A percentile compares a stretch with the other conserved stretches of the same genome.
These are phyloP conservation scores for Lichtheimia ramosa DNA, from an alignment of 371 early-diverging fungal species.

Conservation along the genomic window DNA sequence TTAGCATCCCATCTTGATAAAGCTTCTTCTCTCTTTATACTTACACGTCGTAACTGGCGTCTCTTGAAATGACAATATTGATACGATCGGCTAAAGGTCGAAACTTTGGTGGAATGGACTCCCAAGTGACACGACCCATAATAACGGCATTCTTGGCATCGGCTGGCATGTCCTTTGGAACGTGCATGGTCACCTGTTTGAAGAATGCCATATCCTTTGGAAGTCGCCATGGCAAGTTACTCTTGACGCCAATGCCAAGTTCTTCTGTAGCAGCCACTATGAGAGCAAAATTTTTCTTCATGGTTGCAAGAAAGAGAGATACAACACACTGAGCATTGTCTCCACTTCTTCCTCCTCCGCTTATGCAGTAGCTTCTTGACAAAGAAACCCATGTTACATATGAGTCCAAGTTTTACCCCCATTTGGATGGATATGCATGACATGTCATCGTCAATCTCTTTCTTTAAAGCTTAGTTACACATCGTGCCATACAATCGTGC, in stretches of 20 bases:
- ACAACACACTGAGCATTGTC: no score
- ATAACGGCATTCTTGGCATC: conserved; percentile 73
- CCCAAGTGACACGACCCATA: conserved; percentile 90
- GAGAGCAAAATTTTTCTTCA: conserved; percentile 50
- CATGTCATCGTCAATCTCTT: no score
- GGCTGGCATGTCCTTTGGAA: conserved; percentile 19
- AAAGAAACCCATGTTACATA: no score
- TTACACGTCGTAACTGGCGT: conserved; percentile 53
- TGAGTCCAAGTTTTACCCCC: no score
- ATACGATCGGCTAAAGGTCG: conserved; percentile 74
- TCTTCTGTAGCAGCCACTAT: conserved; percentile 78
- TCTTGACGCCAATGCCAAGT: conserved; percentile 76
- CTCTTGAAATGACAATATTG: conserved; percentile 83
- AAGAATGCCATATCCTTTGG: conserved; percentile 87
- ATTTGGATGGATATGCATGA: no score
- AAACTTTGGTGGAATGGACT: conserved; percentile 76
- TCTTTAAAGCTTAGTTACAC: no score
- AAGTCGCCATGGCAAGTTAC: conserved; percentile 84
- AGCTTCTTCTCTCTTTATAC: not conserved
- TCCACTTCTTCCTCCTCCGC: no score
- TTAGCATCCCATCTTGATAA: not conserved
- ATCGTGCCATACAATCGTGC: no score
- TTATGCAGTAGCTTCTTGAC: no score
- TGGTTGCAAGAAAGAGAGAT: not conserved
- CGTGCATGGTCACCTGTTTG: conserved; percentile 61